A percentile compares a stretch with the other conserved stretches of the same genome.
Conservation (phyloP, 805 yeast genomes). For the Nematodospora valgi region DNA sequence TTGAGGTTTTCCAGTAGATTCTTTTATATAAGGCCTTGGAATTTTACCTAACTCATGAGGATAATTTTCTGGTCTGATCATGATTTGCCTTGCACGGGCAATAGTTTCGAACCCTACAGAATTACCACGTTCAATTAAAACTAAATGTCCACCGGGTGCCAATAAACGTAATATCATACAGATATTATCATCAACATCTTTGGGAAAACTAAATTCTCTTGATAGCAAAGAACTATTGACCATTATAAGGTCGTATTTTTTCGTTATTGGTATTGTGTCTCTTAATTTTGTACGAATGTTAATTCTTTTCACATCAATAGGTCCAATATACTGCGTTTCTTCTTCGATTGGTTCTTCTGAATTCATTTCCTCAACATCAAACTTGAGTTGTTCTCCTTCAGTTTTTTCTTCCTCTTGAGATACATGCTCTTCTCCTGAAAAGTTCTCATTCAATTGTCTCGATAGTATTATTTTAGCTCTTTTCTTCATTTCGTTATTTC, state of each 20-base stretch:
- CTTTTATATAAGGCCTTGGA: conserved; percentile 65
- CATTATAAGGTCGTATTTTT: conserved; percentile 75
- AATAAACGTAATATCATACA: conserved; percentile 57
- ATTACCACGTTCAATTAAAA: conserved; percentile 83
- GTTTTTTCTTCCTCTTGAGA: conserved; percentile 7
- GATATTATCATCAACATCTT: conserved; percentile 66
- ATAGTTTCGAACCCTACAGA: conserved; percentile 85
- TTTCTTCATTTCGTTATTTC: conserved; percentile 60
- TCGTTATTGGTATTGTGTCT: conserved; percentile 48
- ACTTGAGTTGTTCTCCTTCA: conserved; percentile 9
- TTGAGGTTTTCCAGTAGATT: conserved; percentile 43
- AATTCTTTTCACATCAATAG: conserved; percentile 55
- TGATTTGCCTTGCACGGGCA: conserved; percentile 85
- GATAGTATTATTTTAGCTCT: conserved; percentile 76
- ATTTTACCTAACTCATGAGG: conserved; percentile 54
- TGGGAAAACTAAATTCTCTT: conserved; percentile 59
- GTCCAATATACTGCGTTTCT: conserved; percentile 28
- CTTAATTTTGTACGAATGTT: conserved; percentile 53
- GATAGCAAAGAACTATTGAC: conserved; percentile 75
- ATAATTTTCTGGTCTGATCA: conserved; percentile 79
- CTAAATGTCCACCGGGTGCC: conserved; percentile 75
- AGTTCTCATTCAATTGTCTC: conserved; percentile 55
- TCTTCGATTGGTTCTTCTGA: conserved; percentile 13
- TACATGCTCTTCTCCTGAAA: conserved; percentile 12
- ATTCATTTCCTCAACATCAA: no score